Evolutionary conservation across 1,284 basidiomycete species (phyloP), one percentile per base, ranked within the genome.

Genomic region (Boletellus sp.): DNA sequence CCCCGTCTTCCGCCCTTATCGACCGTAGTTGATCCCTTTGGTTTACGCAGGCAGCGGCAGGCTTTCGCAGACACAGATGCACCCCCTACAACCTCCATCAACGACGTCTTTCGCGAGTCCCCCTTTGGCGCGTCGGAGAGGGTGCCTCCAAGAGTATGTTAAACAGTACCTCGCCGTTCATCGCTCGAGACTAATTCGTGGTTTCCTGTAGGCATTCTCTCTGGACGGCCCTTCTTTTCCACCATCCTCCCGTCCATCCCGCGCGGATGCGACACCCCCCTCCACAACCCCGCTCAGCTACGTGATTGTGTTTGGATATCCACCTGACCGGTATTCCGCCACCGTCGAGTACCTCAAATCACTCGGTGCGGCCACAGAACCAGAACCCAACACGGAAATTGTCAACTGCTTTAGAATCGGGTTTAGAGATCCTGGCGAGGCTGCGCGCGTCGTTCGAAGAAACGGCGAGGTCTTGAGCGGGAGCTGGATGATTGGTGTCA

Each of bases 401-500:
- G 59, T 74, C 28, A 89, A 89, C 62, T 86, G 83, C 63, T 89
- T 90, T 66, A 75, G 77, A 49, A 82, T 89, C 44, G 86, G 86
- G 3, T 91, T 85, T 61, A 69, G 71, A 38, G 81, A 88, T 56
- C 74, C 82, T 11, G 81, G 79, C 28, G 86, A 89, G 49, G 89
- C 89, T 0, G 68, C 86, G 54, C 74, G 89, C 12, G 88, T 89
- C 1, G 80, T 89, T 13, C 73, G 86, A 45, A 86, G 86, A 69
- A 91, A 86, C 56, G 90, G 90, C 1, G 89, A 91, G 43, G 70
- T 90, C 1, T 63, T 92, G 13, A 74, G 79, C 18, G 87, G 88
- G 3, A 78, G 74, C 44, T 89, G 83, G 77, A 92, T 92, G 88
- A 72, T 92, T 40, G 90, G 89, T 8, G 82, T 80, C 44, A 91